Conservation (phyloP, 2,329 filamentous ascomycete genomes). For the Paecilomyces variotii region DNA sequence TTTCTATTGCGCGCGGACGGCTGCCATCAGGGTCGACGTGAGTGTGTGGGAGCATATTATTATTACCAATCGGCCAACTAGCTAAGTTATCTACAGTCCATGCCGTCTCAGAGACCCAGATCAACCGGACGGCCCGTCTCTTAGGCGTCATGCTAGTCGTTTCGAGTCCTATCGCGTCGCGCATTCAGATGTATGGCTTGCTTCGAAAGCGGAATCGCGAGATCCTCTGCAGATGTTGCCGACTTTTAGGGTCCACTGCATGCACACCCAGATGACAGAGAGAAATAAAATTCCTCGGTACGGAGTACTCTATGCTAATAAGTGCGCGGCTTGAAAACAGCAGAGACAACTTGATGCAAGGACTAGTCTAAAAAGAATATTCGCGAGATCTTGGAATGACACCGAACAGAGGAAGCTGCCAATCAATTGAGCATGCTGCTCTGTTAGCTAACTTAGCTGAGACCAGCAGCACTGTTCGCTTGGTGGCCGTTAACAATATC, state of each 20-base stretch:
- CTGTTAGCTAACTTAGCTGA: not conserved
- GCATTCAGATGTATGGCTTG: not conserved
- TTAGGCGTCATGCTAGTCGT: not conserved
- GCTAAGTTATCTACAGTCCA: not conserved
- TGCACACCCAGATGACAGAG: not conserved
- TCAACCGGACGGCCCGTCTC: not conserved
- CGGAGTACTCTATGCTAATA: not conserved
- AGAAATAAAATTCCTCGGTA: not conserved
- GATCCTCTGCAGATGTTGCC: not conserved
- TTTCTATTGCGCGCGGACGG: not conserved
- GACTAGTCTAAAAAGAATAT: not conserved
- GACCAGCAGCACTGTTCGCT: not conserved
- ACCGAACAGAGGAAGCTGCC: not conserved
- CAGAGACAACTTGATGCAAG: not conserved
- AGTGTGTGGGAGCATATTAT: too few species aligned
- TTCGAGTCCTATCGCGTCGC: not conserved
- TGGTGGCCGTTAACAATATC: not conserved
- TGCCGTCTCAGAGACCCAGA: not conserved
- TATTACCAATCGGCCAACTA: not conserved
- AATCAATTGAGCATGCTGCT: not conserved
- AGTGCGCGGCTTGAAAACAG: not conserved
- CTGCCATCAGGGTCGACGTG: too few species aligned
- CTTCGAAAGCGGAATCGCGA: not conserved
- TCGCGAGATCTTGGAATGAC: not conserved
- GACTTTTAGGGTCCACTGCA: not conserved